Percentiles rank a stretch among this genome's conserved stretches.
phyloP scores from a whole-genome alignment of 352 stramenopile genomes.

The Globisporangium okanoganense region DNA sequence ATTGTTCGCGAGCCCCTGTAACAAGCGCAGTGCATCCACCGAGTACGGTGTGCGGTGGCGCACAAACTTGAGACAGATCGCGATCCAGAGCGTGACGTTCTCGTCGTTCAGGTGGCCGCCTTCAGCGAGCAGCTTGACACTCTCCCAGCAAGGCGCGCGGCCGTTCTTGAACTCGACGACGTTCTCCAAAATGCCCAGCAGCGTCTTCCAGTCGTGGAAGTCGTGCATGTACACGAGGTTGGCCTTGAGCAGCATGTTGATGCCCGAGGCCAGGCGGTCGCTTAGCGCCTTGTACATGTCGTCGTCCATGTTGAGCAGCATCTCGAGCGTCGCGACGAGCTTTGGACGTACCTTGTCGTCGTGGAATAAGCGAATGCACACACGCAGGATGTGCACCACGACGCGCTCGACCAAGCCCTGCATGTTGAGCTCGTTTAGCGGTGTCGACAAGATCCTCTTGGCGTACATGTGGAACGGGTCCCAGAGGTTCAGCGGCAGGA shows the following conservation, averaged over 20 bases:
- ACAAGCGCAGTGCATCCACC: constrained; percentile 65
- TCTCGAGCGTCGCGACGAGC: constrained; percentile 73
- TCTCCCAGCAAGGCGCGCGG: constrained; percentile 71
- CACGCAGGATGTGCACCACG: constrained; percentile 81
- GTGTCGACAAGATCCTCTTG: constrained; percentile 68
- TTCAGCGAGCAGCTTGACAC: constrained; percentile 64
- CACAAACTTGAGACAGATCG: constrained; percentile 73
- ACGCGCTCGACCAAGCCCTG: constrained; percentile 78
- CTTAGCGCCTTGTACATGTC: constrained; percentile 81
- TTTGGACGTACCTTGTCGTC: constrained; percentile 77
- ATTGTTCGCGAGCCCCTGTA: constrained; percentile 72
- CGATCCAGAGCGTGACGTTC: constrained; percentile 82
- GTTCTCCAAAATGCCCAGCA: constrained; percentile 70
- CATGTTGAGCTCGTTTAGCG: constrained; percentile 70
- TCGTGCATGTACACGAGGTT: constrained; percentile 89
- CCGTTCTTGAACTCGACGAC: constrained; percentile 79
- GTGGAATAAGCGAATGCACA: constrained; percentile 85
- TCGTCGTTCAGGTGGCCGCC: constrained; percentile 69
- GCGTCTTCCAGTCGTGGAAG: constrained; percentile 74
- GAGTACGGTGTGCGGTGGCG: constrained; percentile 75
- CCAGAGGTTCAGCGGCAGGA: constrained; percentile 70
- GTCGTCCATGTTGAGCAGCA: constrained; percentile 74
- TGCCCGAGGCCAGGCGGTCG: constrained; percentile 70
- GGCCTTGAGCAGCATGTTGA: constrained; percentile 83
- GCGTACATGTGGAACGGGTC: constrained; percentile 80